Evolutionary conservation across 345 rosid species (phyloP).

Genomic region (Camelina sativa): DNA sequence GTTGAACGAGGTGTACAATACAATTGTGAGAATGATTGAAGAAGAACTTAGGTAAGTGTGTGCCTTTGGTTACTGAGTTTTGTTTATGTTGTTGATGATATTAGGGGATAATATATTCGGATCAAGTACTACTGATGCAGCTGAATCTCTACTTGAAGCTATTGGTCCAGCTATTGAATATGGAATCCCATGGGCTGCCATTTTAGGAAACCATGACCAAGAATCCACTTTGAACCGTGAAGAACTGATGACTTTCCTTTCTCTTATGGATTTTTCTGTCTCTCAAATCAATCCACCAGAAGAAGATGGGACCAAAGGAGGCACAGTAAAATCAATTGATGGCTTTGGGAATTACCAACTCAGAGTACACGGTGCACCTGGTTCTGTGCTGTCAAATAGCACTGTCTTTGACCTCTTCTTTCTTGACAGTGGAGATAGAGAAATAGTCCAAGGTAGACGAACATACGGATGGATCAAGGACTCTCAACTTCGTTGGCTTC

Average conservation of each 20-base stretch:
- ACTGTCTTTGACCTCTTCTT: conserved; percentile 81
- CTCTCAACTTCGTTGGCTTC: conserved; percentile 87
- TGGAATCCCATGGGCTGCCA: conserved; percentile 88
- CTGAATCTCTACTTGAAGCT: conserved; percentile 76
- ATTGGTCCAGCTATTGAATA: conserved; percentile 76
- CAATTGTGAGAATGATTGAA: not conserved
- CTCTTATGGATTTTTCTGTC: conserved; percentile 86
- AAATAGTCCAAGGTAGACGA: conserved; percentile 59
- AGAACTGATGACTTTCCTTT: conserved; percentile 84
- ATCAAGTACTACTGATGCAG: conserved; percentile 78
- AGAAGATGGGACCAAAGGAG: conserved; percentile 40
- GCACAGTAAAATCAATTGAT: conserved; percentile 50
- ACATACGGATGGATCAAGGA: conserved; percentile 92
- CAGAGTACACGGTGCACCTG: conserved; percentile 71
- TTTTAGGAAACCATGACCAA: conserved; percentile 95
- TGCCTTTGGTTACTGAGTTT: not conserved
- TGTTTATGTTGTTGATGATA: conserved; percentile 9
- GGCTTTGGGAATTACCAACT: conserved; percentile 84
- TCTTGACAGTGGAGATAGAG: conserved; percentile 89
- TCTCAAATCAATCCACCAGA: conserved; percentile 64
- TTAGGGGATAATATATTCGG: conserved; percentile 97
- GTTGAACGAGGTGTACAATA: not conserved
- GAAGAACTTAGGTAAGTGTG: not conserved
- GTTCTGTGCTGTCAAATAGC: conserved; percentile 71
- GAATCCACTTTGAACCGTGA: conserved; percentile 81